Evolutionary conservation across 257 asterid genomes (phyloP), one percentile per base, ranked within the genome.

Genomic region (Gardenia jasminoides): DNA sequence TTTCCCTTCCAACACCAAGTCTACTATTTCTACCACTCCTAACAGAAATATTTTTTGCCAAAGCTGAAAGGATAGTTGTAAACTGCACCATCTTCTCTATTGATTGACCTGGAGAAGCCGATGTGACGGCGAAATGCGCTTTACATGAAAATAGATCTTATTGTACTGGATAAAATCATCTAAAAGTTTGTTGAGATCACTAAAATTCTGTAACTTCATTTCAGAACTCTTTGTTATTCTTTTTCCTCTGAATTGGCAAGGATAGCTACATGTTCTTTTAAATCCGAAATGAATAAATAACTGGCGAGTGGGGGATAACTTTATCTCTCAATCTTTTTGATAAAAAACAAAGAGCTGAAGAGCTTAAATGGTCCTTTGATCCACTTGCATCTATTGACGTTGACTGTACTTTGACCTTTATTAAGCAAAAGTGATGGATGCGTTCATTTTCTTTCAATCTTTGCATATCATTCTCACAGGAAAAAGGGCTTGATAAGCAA

Each of bases 21-120:
- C 73, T 81, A 41, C 86, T 84, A 72, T 91, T 92, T 85, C 85
- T 91, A 65, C 84, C 86, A 61, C 80, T 85, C 76, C 65, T 85
- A 52, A 43, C 80, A 9, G 93, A 82, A 17, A 90, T 84, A 70
- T 83, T 89, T 80, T 81, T 91, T 3, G 93, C 89, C 70, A 91
- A 81, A 22, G 87, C 80, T 76, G 82, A 86, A 85, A 92, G 88
- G 77, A 93, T 68, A 47, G 85, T 73, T 46, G 84, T 74, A 9
- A 93, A 81, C 76, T 92, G 96, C 83, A 87, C 98, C 98, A 93
- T 93, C 82, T 81, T 70, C 76, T 72, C 64, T 39, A 12, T 15
- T 50, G 22, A 72, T 54, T 30, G 36, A 69, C 56, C 75, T 50
- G 73, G 43, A 71, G 47, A 17, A 2, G 48, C 28, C n/a, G 28